Conservation (phyloP, 345 rosid genomes). For the Camelina neglecta region DNA sequence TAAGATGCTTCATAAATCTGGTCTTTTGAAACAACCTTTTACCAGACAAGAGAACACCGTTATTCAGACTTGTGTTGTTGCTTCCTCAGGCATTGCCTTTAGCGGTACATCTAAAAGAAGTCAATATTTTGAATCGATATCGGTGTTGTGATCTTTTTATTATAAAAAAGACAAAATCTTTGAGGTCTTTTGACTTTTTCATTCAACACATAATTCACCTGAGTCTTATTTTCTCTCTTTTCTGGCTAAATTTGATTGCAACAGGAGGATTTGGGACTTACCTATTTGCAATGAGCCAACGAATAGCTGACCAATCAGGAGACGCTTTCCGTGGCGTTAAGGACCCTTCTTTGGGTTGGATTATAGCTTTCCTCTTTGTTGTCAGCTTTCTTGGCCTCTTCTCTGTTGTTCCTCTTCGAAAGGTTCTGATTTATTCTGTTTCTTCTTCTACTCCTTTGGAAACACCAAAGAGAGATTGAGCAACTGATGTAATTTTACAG, state of each 20-base stretch:
- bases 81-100: constrained; percentile 94
- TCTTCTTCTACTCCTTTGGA: constrained; percentile 10
- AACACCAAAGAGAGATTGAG: constrained; percentile 9
- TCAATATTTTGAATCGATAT: constrained; percentile 23
- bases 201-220: constrained; percentile 27
- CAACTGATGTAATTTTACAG: constrained; percentile 7
- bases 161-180: constrained; percentile 25
- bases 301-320: constrained; percentile 59
- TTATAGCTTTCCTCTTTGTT: constrained; percentile 72
- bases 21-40: constrained; percentile 72
- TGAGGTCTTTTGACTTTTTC: constrained; percentile 26
- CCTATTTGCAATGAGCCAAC: constrained; percentile 72
- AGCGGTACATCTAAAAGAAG: constrained; percentile 58
- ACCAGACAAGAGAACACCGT: constrained; percentile 89
- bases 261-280: constrained; percentile 88
- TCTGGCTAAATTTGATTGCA: neutral
- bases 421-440: constrained; percentile 48
- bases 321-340: constrained; percentile 59
- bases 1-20: constrained; percentile 52
- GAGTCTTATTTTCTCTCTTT: constrained; percentile 10
- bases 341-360: constrained; percentile 70
- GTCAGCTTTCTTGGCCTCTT: constrained; percentile 93
- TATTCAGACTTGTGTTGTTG: constrained; percentile 86
- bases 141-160: constrained; percentile 11
- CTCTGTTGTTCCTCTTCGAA: constrained; percentile 79